Evolutionary conservation across 2,329 filamentous ascomycete species (phyloP).

Genomic region (Penicillium sclerotigenum): DNA sequence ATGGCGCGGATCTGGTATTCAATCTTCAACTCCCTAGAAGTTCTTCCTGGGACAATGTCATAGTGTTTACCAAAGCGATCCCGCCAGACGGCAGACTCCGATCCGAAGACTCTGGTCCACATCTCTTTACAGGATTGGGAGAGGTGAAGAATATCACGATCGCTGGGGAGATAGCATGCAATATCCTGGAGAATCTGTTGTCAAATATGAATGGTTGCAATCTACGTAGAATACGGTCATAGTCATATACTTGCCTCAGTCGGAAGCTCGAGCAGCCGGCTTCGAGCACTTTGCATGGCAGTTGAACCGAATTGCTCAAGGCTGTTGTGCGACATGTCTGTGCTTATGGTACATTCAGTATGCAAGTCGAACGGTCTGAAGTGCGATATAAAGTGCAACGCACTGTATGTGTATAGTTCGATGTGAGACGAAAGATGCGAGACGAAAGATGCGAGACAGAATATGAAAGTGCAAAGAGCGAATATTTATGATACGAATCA

Average conservation of each 20-base stretch:
- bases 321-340: background rate
- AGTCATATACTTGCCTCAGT: conserved; percentile 15
- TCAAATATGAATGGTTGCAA: background rate
- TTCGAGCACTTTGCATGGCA: background rate
- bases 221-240: background rate
- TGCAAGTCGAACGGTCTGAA: background rate
- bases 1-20: conserved; percentile 39
- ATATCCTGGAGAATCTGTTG: conserved; percentile 34
- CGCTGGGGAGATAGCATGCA: conserved; percentile 26
- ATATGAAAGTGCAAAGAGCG: background rate
- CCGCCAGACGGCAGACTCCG: conserved; percentile 35
- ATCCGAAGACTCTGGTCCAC: conserved; percentile 23
- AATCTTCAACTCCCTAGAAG: conserved; percentile 24
- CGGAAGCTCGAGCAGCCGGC: conserved; percentile 12
- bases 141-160: conserved; percentile 34
- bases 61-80: conserved; percentile 33
- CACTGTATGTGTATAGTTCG: background rate
- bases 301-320: background rate
- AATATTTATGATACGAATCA: background rate
- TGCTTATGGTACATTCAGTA: background rate
- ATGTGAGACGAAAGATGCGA: background rate
- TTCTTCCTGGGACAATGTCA: conserved; percentile 26
- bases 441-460: background rate
- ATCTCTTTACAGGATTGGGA: conserved; percentile 27
- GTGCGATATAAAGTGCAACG: background rate